A percentile compares a stretch with the other conserved stretches of the same genome.
Evolutionary conservation across 805 yeast genomes (phyloP).

Genomic region (Lipomyces oligophaga): DNA sequence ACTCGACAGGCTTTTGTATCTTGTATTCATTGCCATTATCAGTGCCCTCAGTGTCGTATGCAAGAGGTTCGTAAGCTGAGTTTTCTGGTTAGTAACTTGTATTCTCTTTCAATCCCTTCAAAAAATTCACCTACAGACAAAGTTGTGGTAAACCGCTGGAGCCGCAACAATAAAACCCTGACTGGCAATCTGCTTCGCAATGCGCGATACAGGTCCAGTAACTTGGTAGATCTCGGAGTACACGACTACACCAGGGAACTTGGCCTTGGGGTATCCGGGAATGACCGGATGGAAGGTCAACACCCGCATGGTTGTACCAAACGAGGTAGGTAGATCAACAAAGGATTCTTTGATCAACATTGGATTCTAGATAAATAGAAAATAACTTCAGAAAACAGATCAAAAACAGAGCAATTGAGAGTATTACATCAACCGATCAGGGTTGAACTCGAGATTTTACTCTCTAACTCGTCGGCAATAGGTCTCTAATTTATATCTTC

Average conservation of each 20-base stretch:
- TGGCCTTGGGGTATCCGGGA: conserved; percentile 70
- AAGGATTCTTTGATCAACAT: conserved; percentile 69
- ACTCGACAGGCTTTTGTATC: conserved; percentile 58
- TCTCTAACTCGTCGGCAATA: no score
- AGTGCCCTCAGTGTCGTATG: conserved; percentile 69
- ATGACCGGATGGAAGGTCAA: conserved; percentile 64
- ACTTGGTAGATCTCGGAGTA: conserved; percentile 78
- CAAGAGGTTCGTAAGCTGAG: conserved; percentile 55
- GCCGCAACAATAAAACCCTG: conserved; percentile 77
- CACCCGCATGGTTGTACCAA: conserved; percentile 63
- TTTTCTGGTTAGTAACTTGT: neutral
- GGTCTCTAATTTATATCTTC: no score
- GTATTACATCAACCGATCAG: no score
- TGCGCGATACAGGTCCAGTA: conserved; percentile 73
- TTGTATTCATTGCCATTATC: conserved; percentile 69
- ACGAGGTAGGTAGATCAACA: conserved; percentile 62
- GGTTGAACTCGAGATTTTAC: no score
- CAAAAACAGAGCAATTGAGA: neutral
- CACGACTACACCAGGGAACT: conserved; percentile 76
- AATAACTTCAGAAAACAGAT: neutral
- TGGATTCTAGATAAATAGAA: neutral
- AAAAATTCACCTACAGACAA: conserved; percentile 40
- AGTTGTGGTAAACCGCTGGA: conserved; percentile 76
- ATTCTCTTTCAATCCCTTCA: neutral
- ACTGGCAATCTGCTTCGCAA: conserved; percentile 73